Conservation (phyloP, 768 basidiomycete genomes). For the Pleurotus salmoneostramineus region DNA sequence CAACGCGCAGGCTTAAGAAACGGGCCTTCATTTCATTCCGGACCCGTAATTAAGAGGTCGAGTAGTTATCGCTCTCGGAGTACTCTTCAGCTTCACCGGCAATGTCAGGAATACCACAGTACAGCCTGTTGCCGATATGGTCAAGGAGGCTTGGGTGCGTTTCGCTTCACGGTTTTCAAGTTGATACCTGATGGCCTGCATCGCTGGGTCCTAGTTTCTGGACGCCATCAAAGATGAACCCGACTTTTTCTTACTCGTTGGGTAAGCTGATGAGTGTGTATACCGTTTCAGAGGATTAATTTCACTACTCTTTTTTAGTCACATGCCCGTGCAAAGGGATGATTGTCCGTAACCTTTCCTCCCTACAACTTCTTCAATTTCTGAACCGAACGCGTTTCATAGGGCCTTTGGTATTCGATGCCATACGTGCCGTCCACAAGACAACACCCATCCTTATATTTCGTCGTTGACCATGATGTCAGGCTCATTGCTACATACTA, state of each 20-base stretch:
- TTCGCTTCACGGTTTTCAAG: background rate
- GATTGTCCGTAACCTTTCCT: conserved; percentile 40
- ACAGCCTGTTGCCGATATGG: conserved; percentile 69
- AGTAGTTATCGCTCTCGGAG: conserved; percentile 75
- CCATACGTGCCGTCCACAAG: conserved; percentile 70
- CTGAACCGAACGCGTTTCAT: background rate
- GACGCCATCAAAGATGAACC: conserved; percentile 79
- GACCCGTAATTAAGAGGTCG: conserved; percentile 40
- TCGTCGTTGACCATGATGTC: conserved; percentile 8
- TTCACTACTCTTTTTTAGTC: conserved; percentile 36
- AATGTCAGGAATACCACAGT: conserved; percentile 73
- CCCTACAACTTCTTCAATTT: background rate
- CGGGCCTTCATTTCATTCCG: too few species aligned
- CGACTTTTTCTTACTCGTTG: conserved; percentile 75
- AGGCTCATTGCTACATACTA: conserved; percentile 59
- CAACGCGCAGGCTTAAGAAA: too few species aligned
- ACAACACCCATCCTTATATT: conserved; percentile 77
- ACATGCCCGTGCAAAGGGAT: conserved; percentile 77
- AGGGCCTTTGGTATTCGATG: conserved; percentile 74
- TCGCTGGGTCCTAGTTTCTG: conserved; percentile 45
- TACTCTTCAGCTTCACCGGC: conserved; percentile 72
- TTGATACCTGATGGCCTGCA: background rate
- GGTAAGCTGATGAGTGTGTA: too few species aligned
- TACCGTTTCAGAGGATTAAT: background rate
- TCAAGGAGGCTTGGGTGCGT: conserved; percentile 72